Base-by-base conservation (phyloP, 768 basidiomycete species). In the Podaxis sp. region DNA sequence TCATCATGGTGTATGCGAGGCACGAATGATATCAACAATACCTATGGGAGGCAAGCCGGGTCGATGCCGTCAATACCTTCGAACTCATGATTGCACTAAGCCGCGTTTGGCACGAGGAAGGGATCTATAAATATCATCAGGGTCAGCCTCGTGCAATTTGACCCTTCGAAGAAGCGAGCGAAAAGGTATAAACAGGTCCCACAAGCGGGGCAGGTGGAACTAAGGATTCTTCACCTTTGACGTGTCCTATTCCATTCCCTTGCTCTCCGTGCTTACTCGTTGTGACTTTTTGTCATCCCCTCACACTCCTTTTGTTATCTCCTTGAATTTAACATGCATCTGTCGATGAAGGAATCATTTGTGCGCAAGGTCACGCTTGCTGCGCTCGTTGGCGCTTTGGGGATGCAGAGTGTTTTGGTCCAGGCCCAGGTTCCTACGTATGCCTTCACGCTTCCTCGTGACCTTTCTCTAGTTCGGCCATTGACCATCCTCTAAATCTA, bases 331-430 rank as follows among this genome's bases (percentile, higher is more conserved):
- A 55, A 5, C 19, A 56, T 56, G 54, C 15, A 0, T 13, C 4
- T 17, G 9, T 51, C 15, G 22, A 63, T 49, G 54, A 55, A 63
- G 46, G n/a, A 36, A 12, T 49, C 36, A 24, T 30, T 63, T 7
- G 54, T 33, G 36, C 54, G 55, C 46, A 57, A 56, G 15, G 22
- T 63, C 13, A 40, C 22, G 15, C 28, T 57, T 48, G 61, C 55
- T 28, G 48, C 61, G 1, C 22, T 63, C 24, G 33, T 63, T 26
- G 49, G 46, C 38, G 54, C 54, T 22, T 40, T 63, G 22, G 61
- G 55, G 4, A 60, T 60, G 48, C 49, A 42, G 36, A 33, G 52
- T 19, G 61, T 56, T 39, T 56, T 63, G 46, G 61, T 53, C 36
- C 44, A 48, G 22, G n/a, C 59, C 22, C 33, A 61, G 22, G 48